A percentile compares a stretch with the other conserved stretches of the same genome.
These are phyloP conservation scores for Cenchrus fungigraminus DNA, from an alignment of 176 grass and related monocot species.

Conservation along the genomic window DNA sequence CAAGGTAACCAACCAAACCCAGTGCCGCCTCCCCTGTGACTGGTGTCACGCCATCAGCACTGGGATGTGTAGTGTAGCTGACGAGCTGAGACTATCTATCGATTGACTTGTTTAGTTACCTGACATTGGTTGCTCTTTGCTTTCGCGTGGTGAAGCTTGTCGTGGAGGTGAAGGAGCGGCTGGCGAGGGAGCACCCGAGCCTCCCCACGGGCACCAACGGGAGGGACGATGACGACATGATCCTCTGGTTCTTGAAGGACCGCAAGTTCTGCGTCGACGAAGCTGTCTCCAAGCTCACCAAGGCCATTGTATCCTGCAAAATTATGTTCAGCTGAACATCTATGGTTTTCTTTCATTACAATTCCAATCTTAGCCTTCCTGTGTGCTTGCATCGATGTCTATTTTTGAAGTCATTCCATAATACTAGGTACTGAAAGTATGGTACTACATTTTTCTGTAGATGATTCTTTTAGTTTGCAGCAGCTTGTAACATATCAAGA, in stretches of 20 bases:
- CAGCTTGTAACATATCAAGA: too few relatives aligned
- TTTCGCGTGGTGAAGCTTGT: slow-evolving; percentile 67
- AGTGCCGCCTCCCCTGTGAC: neutral
- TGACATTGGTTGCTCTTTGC: neutral
- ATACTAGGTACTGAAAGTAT: too few relatives aligned
- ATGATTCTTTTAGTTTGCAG: too few relatives aligned
- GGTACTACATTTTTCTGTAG: too few relatives aligned
- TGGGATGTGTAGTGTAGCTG: neutral
- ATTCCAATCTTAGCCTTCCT: too few relatives aligned
- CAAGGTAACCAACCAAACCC: slow-evolving; percentile 29
- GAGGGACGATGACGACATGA: slow-evolving; percentile 91
- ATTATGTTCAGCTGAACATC: too few relatives aligned
- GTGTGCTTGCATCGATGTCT: too few relatives aligned
- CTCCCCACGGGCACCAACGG: slow-evolving; percentile 73
- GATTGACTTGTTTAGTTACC: neutral
- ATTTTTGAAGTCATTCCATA: too few relatives aligned
- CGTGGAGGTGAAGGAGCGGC: slow-evolving; percentile 70
- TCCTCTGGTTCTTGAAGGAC: slow-evolving; percentile 92
- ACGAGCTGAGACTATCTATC: neutral
- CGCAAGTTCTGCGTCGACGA: slow-evolving; percentile 77
- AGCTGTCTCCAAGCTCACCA: slow-evolving; percentile 65
- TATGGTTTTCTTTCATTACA: too few relatives aligned
- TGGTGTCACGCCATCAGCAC: neutral
- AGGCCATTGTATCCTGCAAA: slow-evolving; percentile 75
- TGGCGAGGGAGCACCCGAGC: slow-evolving; percentile 58